These are phyloP conservation scores for Parafenestella ontariensis DNA, from an alignment of 2,329 filamentous ascomycete genomes.

Conservation along the genomic window DNA sequence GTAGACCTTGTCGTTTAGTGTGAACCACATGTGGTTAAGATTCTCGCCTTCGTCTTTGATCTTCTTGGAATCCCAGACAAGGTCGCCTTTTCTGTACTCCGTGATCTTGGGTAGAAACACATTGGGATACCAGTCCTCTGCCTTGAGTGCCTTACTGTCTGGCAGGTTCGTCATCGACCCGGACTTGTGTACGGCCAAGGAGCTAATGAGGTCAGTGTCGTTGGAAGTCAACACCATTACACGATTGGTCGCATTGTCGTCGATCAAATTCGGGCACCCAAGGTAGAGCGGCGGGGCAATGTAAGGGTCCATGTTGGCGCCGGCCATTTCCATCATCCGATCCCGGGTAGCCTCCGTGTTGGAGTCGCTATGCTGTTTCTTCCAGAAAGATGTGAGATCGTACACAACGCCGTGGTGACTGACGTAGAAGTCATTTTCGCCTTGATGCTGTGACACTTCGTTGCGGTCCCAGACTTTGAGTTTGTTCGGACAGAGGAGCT, in stretches of 20 bases:
- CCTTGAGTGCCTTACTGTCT: conserved; percentile 61
- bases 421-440: conserved; percentile 82
- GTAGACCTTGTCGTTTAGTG: conserved; percentile 77
- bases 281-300: conserved; percentile 79
- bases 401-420: conserved; percentile 89
- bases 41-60: conserved; percentile 72
- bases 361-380: conserved; percentile 79
- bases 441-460: conserved; percentile 74
- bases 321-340: conserved; percentile 79
- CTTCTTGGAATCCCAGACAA: conserved; percentile 71
- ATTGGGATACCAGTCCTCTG: conserved; percentile 77
- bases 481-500: conserved; percentile 85
- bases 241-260: conserved; percentile 50
- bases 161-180: conserved; percentile 66
- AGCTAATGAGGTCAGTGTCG: conserved; percentile 61
- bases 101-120: conserved; percentile 80
- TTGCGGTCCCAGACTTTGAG: conserved; percentile 83
- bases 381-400: conserved; percentile 90
- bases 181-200: conserved; percentile 71
- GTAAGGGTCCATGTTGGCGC: conserved; percentile 81
- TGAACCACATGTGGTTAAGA: conserved; percentile 77
- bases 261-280: conserved; percentile 77
- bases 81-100: conserved; percentile 84
- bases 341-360: conserved; percentile 64
- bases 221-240: conserved; percentile 68